These are phyloP conservation scores for Diaporthe ilicicola DNA, from an alignment of 2,329 filamentous ascomycete genomes.

Conservation along the genomic window DNA sequence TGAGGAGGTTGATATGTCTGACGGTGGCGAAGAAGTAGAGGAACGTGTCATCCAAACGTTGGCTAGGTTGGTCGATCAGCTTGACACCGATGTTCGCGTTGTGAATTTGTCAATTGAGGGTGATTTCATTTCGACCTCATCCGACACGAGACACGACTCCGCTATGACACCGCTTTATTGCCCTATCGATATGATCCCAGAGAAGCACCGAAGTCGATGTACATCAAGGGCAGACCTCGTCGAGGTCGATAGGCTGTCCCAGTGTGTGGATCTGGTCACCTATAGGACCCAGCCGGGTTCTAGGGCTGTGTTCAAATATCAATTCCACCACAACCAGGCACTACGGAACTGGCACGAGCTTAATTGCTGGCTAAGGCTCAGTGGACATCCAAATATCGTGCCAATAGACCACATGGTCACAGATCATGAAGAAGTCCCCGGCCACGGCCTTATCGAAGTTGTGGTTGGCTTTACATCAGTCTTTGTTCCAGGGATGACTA, in stretches of 20 bases:
- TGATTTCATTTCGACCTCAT: not conserved
- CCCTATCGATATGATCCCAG: not conserved
- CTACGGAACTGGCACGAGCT: slow-evolving; percentile 18
- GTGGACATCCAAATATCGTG: slow-evolving; percentile 15
- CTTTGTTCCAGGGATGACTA: slow-evolving; percentile 45
- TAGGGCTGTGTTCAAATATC: slow-evolving; percentile 18
- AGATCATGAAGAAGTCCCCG: not conserved
- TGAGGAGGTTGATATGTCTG: not conserved
- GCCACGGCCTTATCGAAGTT: not conserved
- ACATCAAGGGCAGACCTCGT: not conserved
- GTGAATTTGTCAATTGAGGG: slow-evolving; percentile 11
- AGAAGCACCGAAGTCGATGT: not conserved
- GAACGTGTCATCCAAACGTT: not conserved
- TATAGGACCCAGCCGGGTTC: slow-evolving; percentile 2
- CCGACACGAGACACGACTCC: not conserved
- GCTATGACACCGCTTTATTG: not conserved
- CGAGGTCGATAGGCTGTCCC: slow-evolving; percentile 16
- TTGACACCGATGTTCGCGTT: not conserved
- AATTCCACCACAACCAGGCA: not conserved
- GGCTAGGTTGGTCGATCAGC: not conserved
- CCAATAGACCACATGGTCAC: not conserved
- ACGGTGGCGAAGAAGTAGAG: not conserved
- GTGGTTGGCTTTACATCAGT: slow-evolving; percentile 38
- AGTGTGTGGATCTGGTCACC: slow-evolving; percentile 11
- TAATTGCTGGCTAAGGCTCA: slow-evolving; percentile 23